These are phyloP conservation scores for Lachnellula arida DNA, from an alignment of 2,329 filamentous ascomycete genomes.

Conservation along the genomic window DNA sequence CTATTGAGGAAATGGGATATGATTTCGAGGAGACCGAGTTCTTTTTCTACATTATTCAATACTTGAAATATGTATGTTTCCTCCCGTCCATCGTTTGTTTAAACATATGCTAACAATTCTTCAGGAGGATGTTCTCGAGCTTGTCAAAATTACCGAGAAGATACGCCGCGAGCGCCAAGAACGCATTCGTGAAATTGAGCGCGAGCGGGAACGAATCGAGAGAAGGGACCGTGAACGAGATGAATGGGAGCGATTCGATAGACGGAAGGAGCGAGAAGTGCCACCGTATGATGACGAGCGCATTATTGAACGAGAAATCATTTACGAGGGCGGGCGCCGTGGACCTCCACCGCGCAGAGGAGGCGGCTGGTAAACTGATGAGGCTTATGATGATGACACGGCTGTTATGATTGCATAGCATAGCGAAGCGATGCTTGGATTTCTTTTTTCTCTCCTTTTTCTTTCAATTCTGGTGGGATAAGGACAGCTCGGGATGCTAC, in stretches of 20 bases:
- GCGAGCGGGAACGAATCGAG: conserved; percentile 49
- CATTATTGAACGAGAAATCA: conserved; percentile 62
- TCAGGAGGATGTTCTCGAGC: conserved; percentile 80
- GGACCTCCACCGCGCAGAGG: not conserved
- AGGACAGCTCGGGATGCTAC: not conserved
- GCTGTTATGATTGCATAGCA: conserved; percentile 3
- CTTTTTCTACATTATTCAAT: conserved; percentile 91
- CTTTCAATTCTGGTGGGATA: not conserved
- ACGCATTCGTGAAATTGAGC: conserved; percentile 50
- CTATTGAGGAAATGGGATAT: conserved; percentile 79
- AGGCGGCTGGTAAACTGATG: conserved; percentile 1
- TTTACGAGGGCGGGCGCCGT: conserved; percentile 46
- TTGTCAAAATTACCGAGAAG: conserved; percentile 77
- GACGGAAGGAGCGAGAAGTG: conserved; percentile 13
- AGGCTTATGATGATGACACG: not conserved
- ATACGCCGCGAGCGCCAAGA: conserved; percentile 63
- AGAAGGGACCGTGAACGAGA: conserved; percentile 42
- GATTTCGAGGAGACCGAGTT: conserved; percentile 84
- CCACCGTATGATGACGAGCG: conserved; percentile 54
- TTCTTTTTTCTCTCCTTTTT: not conserved
- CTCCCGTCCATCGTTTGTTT: not conserved
- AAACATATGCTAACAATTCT: conserved; percentile 28
- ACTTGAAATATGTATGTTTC: conserved; percentile 74
- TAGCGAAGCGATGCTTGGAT: not conserved
- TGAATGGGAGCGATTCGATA: conserved; percentile 34